Conservation (phyloP, 495 filamentous ascomycete species). For the Trichoderma virens region DNA sequence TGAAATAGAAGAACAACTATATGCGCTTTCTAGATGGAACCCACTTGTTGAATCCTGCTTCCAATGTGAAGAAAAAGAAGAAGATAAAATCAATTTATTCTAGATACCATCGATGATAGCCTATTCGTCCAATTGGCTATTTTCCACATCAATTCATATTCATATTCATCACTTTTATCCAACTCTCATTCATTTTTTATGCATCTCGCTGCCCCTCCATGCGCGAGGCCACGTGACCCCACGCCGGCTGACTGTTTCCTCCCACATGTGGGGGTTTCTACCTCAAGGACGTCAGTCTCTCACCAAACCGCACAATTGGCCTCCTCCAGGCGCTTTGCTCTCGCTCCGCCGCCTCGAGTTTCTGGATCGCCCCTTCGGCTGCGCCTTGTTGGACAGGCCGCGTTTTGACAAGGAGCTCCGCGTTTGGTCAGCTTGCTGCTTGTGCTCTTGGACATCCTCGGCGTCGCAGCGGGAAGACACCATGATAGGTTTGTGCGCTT, state of each 20-base stretch:
- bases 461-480: background rate
- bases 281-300: slow-evolving; percentile 3
- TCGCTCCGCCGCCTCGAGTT: background rate
- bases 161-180: background rate
- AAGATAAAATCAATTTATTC: too few relatives aligned
- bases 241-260: slow-evolving; percentile 1
- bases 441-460: background rate
- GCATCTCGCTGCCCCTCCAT: background rate
- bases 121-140: background rate
- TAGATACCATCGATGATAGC: too few relatives aligned
- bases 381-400: background rate
- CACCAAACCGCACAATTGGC: background rate
- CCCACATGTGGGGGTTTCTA: slow-evolving; percentile 1
- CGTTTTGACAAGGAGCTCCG: background rate
- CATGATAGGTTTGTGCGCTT: slow-evolving; percentile 10
- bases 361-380: background rate
- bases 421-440: background rate
- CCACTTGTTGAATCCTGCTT: too few relatives aligned
- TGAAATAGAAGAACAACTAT: too few relatives aligned
- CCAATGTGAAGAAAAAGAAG: too few relatives aligned
- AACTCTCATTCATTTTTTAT: too few relatives aligned
- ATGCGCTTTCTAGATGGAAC: too few relatives aligned
- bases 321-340: background rate
- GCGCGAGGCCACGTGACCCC: background rate
- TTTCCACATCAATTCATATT: background rate